These are phyloP conservation scores for Fistulinella prunicolor DNA, from an alignment of 768 basidiomycete species.

Conservation along the genomic window DNA sequence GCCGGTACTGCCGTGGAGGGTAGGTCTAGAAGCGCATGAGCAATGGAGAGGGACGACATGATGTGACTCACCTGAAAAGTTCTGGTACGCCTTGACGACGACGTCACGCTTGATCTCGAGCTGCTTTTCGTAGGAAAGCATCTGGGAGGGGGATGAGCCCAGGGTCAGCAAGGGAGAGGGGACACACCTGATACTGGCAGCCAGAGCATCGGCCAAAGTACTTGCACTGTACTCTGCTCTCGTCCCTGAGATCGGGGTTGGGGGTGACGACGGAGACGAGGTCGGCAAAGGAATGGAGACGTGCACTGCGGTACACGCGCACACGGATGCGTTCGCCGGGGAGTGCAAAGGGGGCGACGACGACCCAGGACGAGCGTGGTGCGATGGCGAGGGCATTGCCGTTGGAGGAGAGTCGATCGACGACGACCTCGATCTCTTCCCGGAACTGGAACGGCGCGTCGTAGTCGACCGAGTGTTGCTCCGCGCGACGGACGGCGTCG, in stretches of 20 bases:
- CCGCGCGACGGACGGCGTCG: constrained; percentile 49
- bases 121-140: constrained; percentile 85
- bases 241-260: constrained; percentile 66
- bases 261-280: constrained; percentile 61
- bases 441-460: constrained; percentile 57
- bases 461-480: constrained; percentile 49
- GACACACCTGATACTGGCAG: constrained; percentile 85
- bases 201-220: constrained; percentile 91
- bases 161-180: background rate
- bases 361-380: constrained; percentile 64
- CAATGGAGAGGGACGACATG: constrained; percentile 27
- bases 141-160: constrained; percentile 41
- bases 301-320: constrained; percentile 65
- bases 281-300: constrained; percentile 75
- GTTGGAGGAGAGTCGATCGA: constrained; percentile 60
- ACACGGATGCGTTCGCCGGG: constrained; percentile 79
- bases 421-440: constrained; percentile 64
- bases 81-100: constrained; percentile 77
- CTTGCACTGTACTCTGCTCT: constrained; percentile 64
- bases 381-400: constrained; percentile 62
- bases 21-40: constrained; percentile 38
- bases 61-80: constrained; percentile 50
- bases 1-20: constrained; percentile 54
- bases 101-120: constrained; percentile 84
- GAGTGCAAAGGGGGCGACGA: constrained; percentile 80